Evolutionary conservation across 345 rosid species (phyloP), one percentile per base, ranked within the genome.

Genomic region (Cardamine resedifolia): DNA sequence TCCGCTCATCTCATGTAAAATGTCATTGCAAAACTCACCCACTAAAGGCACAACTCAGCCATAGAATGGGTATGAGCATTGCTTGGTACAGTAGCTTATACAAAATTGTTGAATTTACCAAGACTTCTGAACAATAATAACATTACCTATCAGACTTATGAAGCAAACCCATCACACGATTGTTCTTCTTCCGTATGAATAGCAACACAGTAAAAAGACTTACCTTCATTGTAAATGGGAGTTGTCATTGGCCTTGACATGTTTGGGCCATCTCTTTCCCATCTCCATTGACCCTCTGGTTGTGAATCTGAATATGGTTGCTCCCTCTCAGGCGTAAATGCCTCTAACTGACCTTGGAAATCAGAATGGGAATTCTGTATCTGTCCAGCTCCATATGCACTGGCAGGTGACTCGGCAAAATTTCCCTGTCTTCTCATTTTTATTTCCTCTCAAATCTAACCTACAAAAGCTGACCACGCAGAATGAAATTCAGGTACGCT

Each of bases 311-410:
- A 64, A 75, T 49, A 79, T 0, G 85, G 83, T 41, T 82, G 85
- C 28, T 89, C 97, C 72, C 96, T 89, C 77, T 89, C 96, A 7
- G 96, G 97, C 74, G 97, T 91, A 68, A 91, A 91, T 15, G 96
- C 96, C 85, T 91, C 97, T 48, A 91, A 77, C 60, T 86, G 88
- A 71, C 88, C 96, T 81, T 87, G 93, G 64, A 85, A 91, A 23
- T 82, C 85, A 76, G 91, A 75, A 39, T 82, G 86, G 67, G 88
- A 66, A 10, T 71, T 77, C 80, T 85, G 94, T 82, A 87, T 80
- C 78, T 83, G 96, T 34, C 82, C 82, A 78, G 82, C 74, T 47
- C 63, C 85, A 71, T 86, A 87, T 24, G 81, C 82, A 80, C 72
- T 82, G 56, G 82, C 80, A 63, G 88, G 87, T 19, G 89, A 64